These are phyloP conservation scores for Phlebopus sp. DNA, from an alignment of 1,284 basidiomycete species.

Conservation along the genomic window DNA sequence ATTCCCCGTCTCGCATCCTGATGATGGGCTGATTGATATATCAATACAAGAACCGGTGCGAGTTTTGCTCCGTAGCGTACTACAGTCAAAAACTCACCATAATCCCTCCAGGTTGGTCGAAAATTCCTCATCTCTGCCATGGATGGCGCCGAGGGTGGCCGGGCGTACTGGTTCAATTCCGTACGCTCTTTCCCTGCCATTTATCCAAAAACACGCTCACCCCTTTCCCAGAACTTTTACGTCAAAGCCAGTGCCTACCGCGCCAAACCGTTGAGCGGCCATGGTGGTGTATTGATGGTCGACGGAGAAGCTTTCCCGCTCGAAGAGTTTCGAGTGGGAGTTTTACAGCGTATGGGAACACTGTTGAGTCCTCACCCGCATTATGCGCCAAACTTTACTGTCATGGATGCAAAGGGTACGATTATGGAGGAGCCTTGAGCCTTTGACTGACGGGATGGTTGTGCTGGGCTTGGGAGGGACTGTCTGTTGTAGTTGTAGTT, in stretches of 20 bases:
- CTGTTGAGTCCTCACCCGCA: constrained; percentile 69
- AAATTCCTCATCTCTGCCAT: constrained; percentile 58
- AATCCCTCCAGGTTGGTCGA: constrained; percentile 34
- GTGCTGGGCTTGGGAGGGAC: background rate
- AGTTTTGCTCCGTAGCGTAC: background rate
- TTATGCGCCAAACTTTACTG: constrained; percentile 55
- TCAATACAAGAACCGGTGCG: constrained; percentile 65
- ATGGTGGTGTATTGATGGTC: constrained; percentile 58
- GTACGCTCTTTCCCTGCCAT: constrained; percentile 19
- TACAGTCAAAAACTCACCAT: constrained; percentile 32
- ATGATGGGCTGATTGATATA: constrained; percentile 82
- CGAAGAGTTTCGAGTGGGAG: constrained; percentile 81
- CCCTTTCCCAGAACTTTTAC: constrained; percentile 62
- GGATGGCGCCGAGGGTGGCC: constrained; percentile 67
- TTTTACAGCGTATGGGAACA: constrained; percentile 68
- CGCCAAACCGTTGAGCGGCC: constrained; percentile 55
- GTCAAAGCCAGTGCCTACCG: constrained; percentile 78
- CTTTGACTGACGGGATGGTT: background rate
- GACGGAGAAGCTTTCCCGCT: constrained; percentile 88
- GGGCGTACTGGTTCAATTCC: constrained; percentile 64
- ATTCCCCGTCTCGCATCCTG: constrained; percentile 78
- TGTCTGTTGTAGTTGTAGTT: background rate
- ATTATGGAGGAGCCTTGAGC: constrained; percentile 12
- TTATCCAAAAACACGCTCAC: constrained; percentile 2
- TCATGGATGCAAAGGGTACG: constrained; percentile 22